A percentile compares a stretch with the other conserved stretches of the same genome.
Conservation (phyloP, 2,329 filamentous ascomycete genomes). For the Pleoardoris graminearum region DNA sequence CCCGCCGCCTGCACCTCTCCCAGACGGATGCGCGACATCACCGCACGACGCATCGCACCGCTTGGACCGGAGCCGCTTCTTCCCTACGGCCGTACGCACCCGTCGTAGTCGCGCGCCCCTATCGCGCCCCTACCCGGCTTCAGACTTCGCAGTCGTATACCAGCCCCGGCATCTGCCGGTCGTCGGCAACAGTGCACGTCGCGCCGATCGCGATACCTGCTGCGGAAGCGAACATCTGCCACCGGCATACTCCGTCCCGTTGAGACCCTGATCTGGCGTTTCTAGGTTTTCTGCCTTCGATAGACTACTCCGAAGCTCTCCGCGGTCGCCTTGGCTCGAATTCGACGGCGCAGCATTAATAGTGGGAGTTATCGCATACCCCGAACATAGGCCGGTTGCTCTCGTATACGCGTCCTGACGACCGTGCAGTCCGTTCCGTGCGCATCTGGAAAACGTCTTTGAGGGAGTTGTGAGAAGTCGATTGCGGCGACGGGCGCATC, state of each 20-base stretch:
- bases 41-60: constrained; percentile 28
- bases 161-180: constrained; percentile 31
- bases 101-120: constrained; percentile 27
- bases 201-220: constrained; percentile 25
- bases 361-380: constrained; percentile 14
- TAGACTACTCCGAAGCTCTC: not conserved
- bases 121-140: constrained; percentile 17
- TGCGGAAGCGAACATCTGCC: constrained; percentile 20
- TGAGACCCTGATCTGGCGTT: not conserved
- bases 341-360: constrained; percentile 18
- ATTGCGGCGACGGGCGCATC: constrained; percentile 15
- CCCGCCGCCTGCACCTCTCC: constrained; percentile 19
- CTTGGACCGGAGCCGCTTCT: constrained; percentile 25
- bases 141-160: constrained; percentile 22
- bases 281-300: not conserved
- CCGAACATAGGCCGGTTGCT: not conserved
- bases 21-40: constrained; percentile 42
- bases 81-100: constrained; percentile 15
- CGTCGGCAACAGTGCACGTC: constrained; percentile 22
- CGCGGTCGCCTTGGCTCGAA: not conserved
- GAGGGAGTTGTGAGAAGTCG: constrained; percentile 16
- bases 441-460: constrained; percentile 10
- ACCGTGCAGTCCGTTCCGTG: not conserved
- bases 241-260: not conserved
- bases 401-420: not conserved